A percentile compares a stretch with the other conserved stretches of the same genome.
Conservation (phyloP, 1,284 basidiomycete genomes). For the Cryptococcus depauperatus region DNA sequence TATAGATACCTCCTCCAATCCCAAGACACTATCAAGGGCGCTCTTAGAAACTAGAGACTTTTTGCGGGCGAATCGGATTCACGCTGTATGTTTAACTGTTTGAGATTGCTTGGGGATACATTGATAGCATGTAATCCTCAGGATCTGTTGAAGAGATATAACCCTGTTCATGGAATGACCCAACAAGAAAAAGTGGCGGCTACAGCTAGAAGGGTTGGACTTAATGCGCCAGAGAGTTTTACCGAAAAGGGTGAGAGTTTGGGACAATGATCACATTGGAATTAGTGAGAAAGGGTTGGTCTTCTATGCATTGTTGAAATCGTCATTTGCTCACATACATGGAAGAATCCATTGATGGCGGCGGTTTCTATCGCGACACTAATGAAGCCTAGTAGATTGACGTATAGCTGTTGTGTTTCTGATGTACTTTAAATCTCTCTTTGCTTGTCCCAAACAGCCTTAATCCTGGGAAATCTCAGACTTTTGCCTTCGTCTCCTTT, state of each 20-base stretch:
- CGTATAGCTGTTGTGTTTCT: no score
- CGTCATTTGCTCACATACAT: background rate
- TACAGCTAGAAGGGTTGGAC: slow-evolving; percentile 75
- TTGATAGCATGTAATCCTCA: slow-evolving; percentile 29
- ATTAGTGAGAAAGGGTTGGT: background rate
- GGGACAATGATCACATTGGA: slow-evolving; percentile 6
- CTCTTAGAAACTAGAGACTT: slow-evolving; percentile 63
- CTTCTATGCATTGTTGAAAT: background rate
- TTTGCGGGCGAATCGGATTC: slow-evolving; percentile 58
- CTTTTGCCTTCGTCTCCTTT: slow-evolving; percentile 15
- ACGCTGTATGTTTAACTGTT: slow-evolving; percentile 48
- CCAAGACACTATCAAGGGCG: slow-evolving; percentile 45
- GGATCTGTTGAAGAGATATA: slow-evolving; percentile 73
- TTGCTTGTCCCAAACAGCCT: slow-evolving; percentile 37
- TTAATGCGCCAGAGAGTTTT: slow-evolving; percentile 50
- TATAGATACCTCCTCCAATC: slow-evolving; percentile 38
- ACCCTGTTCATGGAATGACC: slow-evolving; percentile 70
- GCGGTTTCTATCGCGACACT: no score
- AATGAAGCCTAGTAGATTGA: no score
- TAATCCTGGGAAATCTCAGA: slow-evolving; percentile 40
- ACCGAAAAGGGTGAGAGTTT: no score
- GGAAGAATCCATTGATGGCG: no score
- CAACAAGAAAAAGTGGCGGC: slow-evolving; percentile 69
- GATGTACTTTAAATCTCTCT: slow-evolving; percentile 14
- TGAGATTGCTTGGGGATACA: background rate